These are phyloP conservation scores for Diaporthe eres DNA, from an alignment of 2,329 filamentous ascomycete species.

Conservation along the genomic window DNA sequence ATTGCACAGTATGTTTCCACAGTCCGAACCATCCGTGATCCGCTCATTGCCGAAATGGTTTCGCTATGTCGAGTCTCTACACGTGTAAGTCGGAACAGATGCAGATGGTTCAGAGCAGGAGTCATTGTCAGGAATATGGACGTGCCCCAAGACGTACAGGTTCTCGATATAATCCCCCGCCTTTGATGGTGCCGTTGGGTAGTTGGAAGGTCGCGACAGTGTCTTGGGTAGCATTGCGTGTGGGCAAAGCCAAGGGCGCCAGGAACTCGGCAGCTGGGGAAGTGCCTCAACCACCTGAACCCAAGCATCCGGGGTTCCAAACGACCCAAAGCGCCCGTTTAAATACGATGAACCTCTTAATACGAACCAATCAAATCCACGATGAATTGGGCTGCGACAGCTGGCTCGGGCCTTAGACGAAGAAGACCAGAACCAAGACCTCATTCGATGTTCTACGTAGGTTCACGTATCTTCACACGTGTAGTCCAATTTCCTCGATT, in stretches of 20 bases:
- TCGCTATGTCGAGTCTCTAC: neutral
- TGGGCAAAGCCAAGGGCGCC: conserved; percentile 14
- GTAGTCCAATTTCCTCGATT: conserved; percentile 9
- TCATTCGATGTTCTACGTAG: neutral
- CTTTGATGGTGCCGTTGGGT: neutral
- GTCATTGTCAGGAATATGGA: neutral
- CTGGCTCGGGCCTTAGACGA: neutral
- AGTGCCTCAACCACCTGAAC: neutral
- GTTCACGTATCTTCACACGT: conserved; percentile 6
- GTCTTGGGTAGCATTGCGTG: neutral
- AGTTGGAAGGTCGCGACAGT: neutral
- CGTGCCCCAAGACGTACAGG: neutral
- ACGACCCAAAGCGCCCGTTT: neutral
- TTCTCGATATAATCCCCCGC: neutral
- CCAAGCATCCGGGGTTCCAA: neutral
- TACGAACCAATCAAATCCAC: neutral
- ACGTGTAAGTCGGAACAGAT: neutral
- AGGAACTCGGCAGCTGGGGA: conserved; percentile 15
- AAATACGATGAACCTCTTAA: neutral
- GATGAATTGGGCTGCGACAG: neutral
- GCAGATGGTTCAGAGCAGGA: neutral
- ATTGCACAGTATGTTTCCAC: neutral
- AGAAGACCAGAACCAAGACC: neutral
- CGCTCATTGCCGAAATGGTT: neutral
- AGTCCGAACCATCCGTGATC: conserved; percentile 16